Evolutionary conservation across 345 rosid genomes (phyloP), one percentile per base, ranked within the genome.

Genomic region (Abelmoschus esculentus): DNA sequence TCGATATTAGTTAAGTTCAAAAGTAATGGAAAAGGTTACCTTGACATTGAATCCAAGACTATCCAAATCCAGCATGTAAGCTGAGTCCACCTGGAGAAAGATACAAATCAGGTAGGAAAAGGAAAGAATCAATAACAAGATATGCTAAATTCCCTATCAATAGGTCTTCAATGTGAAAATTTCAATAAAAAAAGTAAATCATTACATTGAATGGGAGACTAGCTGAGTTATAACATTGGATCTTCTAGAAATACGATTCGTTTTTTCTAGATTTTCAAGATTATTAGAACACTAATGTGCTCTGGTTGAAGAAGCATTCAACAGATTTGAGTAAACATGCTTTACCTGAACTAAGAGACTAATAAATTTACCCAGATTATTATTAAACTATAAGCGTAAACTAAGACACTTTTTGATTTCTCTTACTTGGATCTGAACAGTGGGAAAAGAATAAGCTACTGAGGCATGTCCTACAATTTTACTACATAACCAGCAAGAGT

Each of bases 31-130:
- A 49, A 56, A 31, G 29, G 19, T 49, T 15, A 36, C 98, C 97
- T 91, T 91, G 61, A 91, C 97, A 67, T 82, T 80, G 87, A 91
- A 95, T 74, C 97, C 99, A 73, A 95, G 86, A 75, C 96, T 88
- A 78, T 95, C 96, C 80, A 95, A 74, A 76, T 91, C 96, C 66
- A 91, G 83, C 84, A 95, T 95, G 82, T 75, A 73, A 77, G 97
- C 97, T 26, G 86, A 85, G 54, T 87, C 96, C 70, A 95, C 99
- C 96, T 95, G 84, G 67, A 76, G 19, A 64, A 79, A 68, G 26
- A 50, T n/a, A 72, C 6, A 70, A 66, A 47, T 76, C 54, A 67
- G 57, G 31, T 7, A 55, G 67, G 70, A 8, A 57, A 55, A 61
- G 11, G 44, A 36, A 44, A 61, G n/a, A 12, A 14, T 10, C 32